Percentiles rank a stretch among this genome's conserved stretches.
These are phyloP conservation scores for Hyphodiscus hymeniophilus DNA, from an alignment of 495 filamentous ascomycete genomes.

Conservation along the genomic window DNA sequence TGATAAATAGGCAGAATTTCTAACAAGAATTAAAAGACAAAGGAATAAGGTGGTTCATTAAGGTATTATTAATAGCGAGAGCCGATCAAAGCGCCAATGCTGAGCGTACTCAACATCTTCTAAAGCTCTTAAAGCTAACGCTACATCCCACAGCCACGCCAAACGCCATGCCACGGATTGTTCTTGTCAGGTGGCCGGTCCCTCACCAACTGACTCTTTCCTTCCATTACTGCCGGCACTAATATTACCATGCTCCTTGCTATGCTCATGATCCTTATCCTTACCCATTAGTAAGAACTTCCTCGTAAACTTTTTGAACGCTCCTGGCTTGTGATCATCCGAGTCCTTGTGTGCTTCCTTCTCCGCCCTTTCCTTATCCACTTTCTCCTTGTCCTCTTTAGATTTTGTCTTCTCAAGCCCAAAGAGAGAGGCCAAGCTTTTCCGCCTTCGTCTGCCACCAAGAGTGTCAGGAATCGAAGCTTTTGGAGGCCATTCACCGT, in stretches of 20 bases:
- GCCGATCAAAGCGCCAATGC: slow-evolving; percentile 1
- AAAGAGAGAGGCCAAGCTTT: slow-evolving; percentile 24
- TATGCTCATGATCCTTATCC: background rate
- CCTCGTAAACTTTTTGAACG: slow-evolving; percentile 14
- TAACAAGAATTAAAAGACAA: too few relatives aligned
- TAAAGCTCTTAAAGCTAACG: background rate
- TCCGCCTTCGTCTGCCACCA: slow-evolving; percentile 23
- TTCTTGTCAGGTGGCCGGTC: background rate
- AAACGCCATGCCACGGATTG: slow-evolving; percentile 8
- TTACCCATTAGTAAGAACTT: slow-evolving; percentile 19
- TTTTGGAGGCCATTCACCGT: slow-evolving; percentile 90
- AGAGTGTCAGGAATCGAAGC: slow-evolving; percentile 29
- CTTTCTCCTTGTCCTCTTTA: background rate
- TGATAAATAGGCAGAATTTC: too few relatives aligned
- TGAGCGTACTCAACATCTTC: slow-evolving; percentile 17
- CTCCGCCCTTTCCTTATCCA: background rate
- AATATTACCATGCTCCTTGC: slow-evolving; percentile 1
- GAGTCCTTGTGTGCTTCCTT: background rate
- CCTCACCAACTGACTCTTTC: background rate
- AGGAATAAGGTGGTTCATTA: too few relatives aligned
- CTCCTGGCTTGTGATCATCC: slow-evolving; percentile 12
- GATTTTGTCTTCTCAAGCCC: slow-evolving; percentile 12
- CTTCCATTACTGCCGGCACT: background rate
- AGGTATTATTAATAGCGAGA: too few relatives aligned
- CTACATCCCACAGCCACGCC: background rate